Evolutionary conservation across 148 eudicot species (phyloP).

Genomic region (Rhododendron ovatum): DNA sequence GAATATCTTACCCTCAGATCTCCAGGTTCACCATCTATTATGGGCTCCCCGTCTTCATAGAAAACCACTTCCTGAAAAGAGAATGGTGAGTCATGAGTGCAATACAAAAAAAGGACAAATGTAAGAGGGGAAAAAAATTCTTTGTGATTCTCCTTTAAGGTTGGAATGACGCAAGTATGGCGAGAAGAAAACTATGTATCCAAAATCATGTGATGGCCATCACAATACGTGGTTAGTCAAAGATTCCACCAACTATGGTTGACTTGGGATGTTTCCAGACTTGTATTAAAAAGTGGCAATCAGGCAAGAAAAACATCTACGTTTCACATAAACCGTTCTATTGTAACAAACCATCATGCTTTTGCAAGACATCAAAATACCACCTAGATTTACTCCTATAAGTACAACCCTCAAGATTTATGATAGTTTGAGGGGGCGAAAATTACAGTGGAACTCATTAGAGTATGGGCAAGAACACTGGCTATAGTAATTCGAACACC

Average conservation of each 20-base stretch:
- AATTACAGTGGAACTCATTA: neutral
- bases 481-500: neutral
- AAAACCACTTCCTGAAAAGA: constrained; percentile 69
- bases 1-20: constrained; percentile 65
- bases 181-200: neutral
- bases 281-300: neutral
- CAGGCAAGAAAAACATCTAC: neutral
- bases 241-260: neutral
- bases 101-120: neutral
- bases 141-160: neutral
- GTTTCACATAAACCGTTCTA: neutral
- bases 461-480: neutral
- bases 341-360: neutral
- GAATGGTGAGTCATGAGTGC: neutral
- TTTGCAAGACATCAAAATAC: neutral
- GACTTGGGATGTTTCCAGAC: neutral
- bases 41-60: constrained; percentile 94
- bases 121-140: neutral
- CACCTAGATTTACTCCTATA: neutral
- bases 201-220: neutral
- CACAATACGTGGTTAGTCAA: neutral
- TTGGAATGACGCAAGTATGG: neutral
- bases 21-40: constrained; percentile 90
- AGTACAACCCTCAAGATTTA: neutral
- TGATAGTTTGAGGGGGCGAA: neutral